Evolutionary conservation across 2,329 filamentous ascomycete species (phyloP).

Genomic region (Alternaria panax): DNA sequence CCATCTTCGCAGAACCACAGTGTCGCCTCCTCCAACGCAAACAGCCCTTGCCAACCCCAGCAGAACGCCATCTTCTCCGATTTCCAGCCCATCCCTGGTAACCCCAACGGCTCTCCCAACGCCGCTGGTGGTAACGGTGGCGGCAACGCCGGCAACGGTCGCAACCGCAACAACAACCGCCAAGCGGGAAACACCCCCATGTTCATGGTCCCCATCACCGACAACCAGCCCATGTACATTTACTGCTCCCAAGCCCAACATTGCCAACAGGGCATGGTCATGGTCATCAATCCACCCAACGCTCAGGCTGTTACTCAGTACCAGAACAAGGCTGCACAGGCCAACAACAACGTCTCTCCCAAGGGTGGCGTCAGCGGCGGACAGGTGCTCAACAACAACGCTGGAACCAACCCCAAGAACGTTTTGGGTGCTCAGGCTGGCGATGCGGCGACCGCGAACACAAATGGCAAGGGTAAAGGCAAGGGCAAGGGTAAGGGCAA

Average conservation of each 20-base stretch:
- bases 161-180: constrained; percentile 33
- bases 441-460: constrained; percentile 11
- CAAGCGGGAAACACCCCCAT: constrained; percentile 32
- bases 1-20: constrained; percentile 34
- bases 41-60: constrained; percentile 35
- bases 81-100: constrained; percentile 35
- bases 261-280: constrained; percentile 75
- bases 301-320: constrained; percentile 36
- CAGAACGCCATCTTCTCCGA: constrained; percentile 38
- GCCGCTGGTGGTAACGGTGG: constrained; percentile 18
- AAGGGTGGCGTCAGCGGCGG: constrained; percentile 31
- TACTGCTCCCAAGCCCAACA: constrained; percentile 75
- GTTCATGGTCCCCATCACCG: constrained; percentile 39
- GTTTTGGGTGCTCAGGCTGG: constrained; percentile 18
- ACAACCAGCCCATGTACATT: constrained; percentile 73
- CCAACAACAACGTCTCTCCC: constrained; percentile 36
- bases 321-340: constrained; percentile 31
- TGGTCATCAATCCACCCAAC: constrained; percentile 69
- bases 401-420: constrained; percentile 31
- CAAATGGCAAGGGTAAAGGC: background rate
- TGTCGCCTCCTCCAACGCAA: constrained; percentile 35
- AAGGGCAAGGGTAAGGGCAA: no score
- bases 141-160: constrained; percentile 21
- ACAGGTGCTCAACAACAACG: constrained; percentile 28
- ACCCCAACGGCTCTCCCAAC: constrained; percentile 13